Percentiles rank a stretch among this genome's conserved stretches.
These are phyloP conservation scores for Gossypium herbaceum DNA, from an alignment of 345 rosid genomes.

Conservation along the genomic window DNA sequence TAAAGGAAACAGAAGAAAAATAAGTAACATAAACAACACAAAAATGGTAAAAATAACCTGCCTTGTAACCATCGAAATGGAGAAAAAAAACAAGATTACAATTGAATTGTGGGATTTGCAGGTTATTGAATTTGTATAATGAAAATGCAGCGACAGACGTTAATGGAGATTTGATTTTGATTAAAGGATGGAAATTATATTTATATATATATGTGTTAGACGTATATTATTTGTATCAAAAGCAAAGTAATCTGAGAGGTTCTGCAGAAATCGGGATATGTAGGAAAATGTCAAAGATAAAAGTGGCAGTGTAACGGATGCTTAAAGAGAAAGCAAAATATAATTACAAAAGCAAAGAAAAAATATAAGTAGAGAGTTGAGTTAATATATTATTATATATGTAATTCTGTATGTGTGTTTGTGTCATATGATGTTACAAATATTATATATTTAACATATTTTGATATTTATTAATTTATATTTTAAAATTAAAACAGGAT, in stretches of 20 bases:
- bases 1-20: slow-evolving; percentile 13
- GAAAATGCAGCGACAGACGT: slow-evolving; percentile 3
- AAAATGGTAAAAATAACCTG: slow-evolving; percentile 4
- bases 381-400: not conserved
- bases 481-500: not conserved
- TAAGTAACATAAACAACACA: slow-evolving; percentile 13
- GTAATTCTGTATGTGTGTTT: no score
- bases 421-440: no score
- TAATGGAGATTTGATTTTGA: slow-evolving; percentile 2
- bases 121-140: not conserved
- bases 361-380: not conserved
- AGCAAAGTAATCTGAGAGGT: slow-evolving; percentile 9
- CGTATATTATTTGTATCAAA: slow-evolving; percentile 4
- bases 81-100: not conserved
- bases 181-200: slow-evolving; percentile 3
- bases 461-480: no score
- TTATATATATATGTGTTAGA: not conserved
- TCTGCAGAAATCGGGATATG: not conserved
- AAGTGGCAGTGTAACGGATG: slow-evolving; percentile 24
- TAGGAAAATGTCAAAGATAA: slow-evolving; percentile 7
- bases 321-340: slow-evolving; percentile 13
- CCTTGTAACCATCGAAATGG: slow-evolving; percentile 23
- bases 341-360: not conserved
- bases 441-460: not conserved
- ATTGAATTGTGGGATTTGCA: not conserved